phyloP scores from a whole-genome alignment of 352 stramenopile genomes.

The Pilasporangium apinafurcum region DNA sequence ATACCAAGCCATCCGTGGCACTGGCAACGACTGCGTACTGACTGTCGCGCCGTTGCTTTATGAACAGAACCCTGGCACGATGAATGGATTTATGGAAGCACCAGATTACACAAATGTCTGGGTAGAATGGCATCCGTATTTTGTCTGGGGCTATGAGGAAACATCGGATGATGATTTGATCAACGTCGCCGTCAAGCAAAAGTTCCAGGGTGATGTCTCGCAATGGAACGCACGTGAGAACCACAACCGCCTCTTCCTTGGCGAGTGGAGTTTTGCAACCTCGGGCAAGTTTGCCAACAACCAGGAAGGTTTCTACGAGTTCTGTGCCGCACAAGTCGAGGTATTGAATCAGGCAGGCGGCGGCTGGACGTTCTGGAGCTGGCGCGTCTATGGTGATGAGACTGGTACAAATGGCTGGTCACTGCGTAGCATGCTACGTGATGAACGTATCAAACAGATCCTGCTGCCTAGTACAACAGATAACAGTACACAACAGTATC shows the following conservation, averaged over 20 bases:
- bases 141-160: slow-evolving; percentile 74
- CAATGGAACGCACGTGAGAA: slow-evolving; percentile 28
- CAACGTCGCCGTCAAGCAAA: slow-evolving; percentile 24
- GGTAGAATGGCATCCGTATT: slow-evolving; percentile 83
- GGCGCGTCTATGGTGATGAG: slow-evolving; percentile 63
- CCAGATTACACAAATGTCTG: slow-evolving; percentile 66
- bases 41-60: slow-evolving; percentile 43
- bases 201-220: slow-evolving; percentile 29
- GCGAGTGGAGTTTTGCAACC: slow-evolving; percentile 41
- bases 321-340: slow-evolving; percentile 33
- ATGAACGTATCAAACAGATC: slow-evolving; percentile 15
- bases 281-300: slow-evolving; percentile 45
- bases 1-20: slow-evolving; percentile 48
- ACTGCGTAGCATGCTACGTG: slow-evolving; percentile 44
- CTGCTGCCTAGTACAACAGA: slow-evolving; percentile 1
- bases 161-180: slow-evolving; percentile 43
- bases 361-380: slow-evolving; percentile 77
- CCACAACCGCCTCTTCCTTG: slow-evolving; percentile 38
- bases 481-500: no score
- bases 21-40: slow-evolving; percentile 60
- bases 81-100: slow-evolving; percentile 47
- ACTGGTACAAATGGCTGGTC: slow-evolving; percentile 56
- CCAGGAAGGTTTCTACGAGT: slow-evolving; percentile 36
- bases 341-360: slow-evolving; percentile 43
- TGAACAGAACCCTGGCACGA: slow-evolving; percentile 32